Evolutionary conservation across 2,329 filamentous ascomycete species (phyloP).

Genomic region (Thelonectria olida): DNA sequence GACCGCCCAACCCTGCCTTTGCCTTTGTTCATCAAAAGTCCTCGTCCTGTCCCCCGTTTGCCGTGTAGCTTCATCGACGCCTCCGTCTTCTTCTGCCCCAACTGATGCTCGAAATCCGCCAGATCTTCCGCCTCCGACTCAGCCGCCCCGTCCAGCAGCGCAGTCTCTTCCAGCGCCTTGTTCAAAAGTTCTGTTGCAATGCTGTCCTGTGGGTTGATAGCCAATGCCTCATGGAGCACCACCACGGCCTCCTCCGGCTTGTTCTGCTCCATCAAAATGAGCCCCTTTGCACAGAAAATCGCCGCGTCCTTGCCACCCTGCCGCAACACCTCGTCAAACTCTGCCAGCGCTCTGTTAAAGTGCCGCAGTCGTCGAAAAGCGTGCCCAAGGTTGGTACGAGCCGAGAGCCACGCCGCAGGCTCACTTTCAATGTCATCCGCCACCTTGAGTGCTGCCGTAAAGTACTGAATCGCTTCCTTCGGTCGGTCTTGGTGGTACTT

Average conservation of each 20-base stretch:
- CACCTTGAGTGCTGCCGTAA: slow-evolving; percentile 79
- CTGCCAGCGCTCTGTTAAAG: slow-evolving; percentile 75
- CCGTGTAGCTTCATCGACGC: slow-evolving; percentile 51
- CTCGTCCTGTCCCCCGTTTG: slow-evolving; percentile 28
- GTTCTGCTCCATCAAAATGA: slow-evolving; percentile 83
- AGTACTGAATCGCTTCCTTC: slow-evolving; percentile 78
- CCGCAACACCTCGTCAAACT: slow-evolving; percentile 89
- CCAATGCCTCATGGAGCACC: slow-evolving; percentile 84
- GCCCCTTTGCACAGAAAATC: slow-evolving; percentile 83
- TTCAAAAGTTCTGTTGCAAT: slow-evolving; percentile 82
- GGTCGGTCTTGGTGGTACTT: slow-evolving; percentile 89
- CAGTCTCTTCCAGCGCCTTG: slow-evolving; percentile 74
- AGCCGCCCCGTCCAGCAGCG: slow-evolving; percentile 54
- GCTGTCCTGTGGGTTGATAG: slow-evolving; percentile 80
- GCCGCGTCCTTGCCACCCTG: slow-evolving; percentile 81
- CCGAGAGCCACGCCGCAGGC: slow-evolving; percentile 82
- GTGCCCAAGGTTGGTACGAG: slow-evolving; percentile 89
- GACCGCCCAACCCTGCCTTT: slow-evolving; percentile 54
- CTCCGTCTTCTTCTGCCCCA: slow-evolving; percentile 57
- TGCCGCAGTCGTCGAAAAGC: slow-evolving; percentile 78
- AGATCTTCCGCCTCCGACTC: slow-evolving; percentile 58
- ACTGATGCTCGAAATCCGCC: slow-evolving; percentile 61
- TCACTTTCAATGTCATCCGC: slow-evolving; percentile 85
- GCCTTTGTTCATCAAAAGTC: slow-evolving; percentile 51
- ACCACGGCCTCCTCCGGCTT: slow-evolving; percentile 80